These are phyloP conservation scores for Sporothrix brunneoviolacea DNA, from an alignment of 2,329 filamentous ascomycete species.

Conservation along the genomic window DNA sequence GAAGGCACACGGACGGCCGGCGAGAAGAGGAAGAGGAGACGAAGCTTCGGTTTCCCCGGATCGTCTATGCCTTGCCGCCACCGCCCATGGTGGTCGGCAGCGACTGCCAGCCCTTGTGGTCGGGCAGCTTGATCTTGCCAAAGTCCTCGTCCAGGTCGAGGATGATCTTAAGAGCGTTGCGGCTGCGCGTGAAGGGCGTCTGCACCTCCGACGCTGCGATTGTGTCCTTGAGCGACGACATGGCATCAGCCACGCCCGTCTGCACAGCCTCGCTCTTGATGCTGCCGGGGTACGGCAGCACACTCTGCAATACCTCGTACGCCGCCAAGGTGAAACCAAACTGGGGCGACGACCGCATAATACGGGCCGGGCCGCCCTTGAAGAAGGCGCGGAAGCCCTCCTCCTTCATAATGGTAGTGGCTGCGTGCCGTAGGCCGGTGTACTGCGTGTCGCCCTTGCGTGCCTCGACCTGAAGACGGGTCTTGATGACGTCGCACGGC, in stretches of 20 bases:
- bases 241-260: conserved; percentile 55
- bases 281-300: conserved; percentile 70
- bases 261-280: conserved; percentile 44
- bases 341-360: conserved; percentile 89
- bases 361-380: conserved; percentile 94
- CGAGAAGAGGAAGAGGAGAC: background rate
- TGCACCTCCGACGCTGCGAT: conserved; percentile 25
- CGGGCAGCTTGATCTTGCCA: conserved; percentile 61
- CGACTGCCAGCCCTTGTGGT: conserved; percentile 46
- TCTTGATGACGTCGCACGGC: conserved; percentile 98
- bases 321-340: conserved; percentile 96
- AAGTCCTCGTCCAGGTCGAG: conserved; percentile 92
- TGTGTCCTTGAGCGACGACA: conserved; percentile 5
- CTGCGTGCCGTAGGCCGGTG: conserved; percentile 79
- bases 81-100: conserved; percentile 44
- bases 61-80: conserved; percentile 11
- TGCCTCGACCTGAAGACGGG: conserved; percentile 91
- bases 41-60: background rate
- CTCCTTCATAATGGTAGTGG: conserved; percentile 74
- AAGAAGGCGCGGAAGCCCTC: conserved; percentile 97
- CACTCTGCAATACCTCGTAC: conserved; percentile 82
- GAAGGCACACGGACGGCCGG: no score
- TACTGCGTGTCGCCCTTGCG: conserved; percentile 90
- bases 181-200: conserved; percentile 54
- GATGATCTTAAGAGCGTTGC: conserved; percentile 92